These are phyloP conservation scores for Ramaria rubella DNA, from an alignment of 768 basidiomycete species.

Conservation along the genomic window DNA sequence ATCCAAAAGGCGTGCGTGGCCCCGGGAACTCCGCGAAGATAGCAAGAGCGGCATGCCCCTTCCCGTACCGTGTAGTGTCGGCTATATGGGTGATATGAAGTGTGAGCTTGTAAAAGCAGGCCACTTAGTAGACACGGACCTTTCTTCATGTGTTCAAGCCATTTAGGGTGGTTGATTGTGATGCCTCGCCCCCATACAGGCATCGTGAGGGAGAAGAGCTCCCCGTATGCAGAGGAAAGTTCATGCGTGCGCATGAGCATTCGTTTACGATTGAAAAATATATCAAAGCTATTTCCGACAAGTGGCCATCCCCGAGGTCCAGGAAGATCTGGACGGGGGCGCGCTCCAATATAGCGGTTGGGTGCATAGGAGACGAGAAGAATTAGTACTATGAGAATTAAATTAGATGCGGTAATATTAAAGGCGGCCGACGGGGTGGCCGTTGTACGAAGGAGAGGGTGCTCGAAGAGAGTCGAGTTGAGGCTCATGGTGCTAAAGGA, in stretches of 20 bases:
- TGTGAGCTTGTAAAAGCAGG: neutral
- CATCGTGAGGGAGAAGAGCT: constrained; percentile 16
- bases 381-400: neutral
- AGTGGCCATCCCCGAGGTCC: constrained; percentile 12
- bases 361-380: neutral
- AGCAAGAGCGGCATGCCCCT: neutral
- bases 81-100: neutral
- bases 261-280: constrained; percentile 9
- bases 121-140: constrained; percentile 2
- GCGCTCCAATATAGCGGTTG: neutral
- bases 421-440: no score
- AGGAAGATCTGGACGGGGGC: constrained; percentile 4
- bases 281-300: constrained; percentile 11
- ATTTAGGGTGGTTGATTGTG: constrained; percentile 16
- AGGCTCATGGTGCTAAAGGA: neutral
- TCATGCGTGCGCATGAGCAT: neutral
- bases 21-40: constrained; percentile 1
- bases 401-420: neutral
- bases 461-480: neutral
- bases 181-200: constrained; percentile 15
- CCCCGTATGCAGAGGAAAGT: constrained; percentile 5
- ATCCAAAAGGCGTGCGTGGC: neutral
- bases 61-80: neutral
- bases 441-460: no score
- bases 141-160: constrained; percentile 16